Base-by-base conservation (phyloP, 345 rosid species). In the Camelina neglecta region DNA sequence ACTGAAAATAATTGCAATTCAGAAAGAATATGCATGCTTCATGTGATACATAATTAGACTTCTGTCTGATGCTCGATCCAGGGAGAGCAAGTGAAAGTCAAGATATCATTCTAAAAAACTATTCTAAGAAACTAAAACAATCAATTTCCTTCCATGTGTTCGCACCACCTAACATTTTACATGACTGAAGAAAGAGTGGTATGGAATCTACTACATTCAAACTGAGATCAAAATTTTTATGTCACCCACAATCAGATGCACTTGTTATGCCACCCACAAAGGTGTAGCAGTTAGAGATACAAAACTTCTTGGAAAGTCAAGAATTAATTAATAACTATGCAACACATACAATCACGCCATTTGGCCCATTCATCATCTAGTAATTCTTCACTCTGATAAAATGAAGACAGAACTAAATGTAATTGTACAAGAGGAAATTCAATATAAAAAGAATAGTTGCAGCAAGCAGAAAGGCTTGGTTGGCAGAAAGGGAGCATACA, bases 81-180 rank as follows among this genome's bases (percentile, higher is more conserved):
- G 26, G 39, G 49, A 59, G 63, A 50, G 58, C 10, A n/a, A 72
- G 39, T 42, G 18, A 33, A 9, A 29, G 33, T 41, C 35, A 36
- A 26, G 5, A 49, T 60, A 47, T 47, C 5, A 36, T 23, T 18
- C 48, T 35, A 11, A 63, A 15, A 31, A 58, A 67, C 24, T n/a
- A 47, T 67, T 38, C 39, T 47, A 48, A 24, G 55, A 57, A 56
- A 29, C 12, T 35, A 55, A 26, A 56, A 36, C 44, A 55, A 55
- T 8, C 51, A 49, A 20, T 8, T 63, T 62, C 8, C 18, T 48
- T 58, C 65, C 60, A 42, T 63, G 45, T 63, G 42, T 49, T 77
- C 7, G 39, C 49, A 77, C 68, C 67, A 72, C 18, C 73, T 20
- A 77, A 72, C 54, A 29, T 50, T 60, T 50, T 8, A 72, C 59